Evolutionary conservation across 306 rosid species (phyloP), one percentile per base, ranked within the genome.

Genomic region (peach (Prunus persica)): DNA sequence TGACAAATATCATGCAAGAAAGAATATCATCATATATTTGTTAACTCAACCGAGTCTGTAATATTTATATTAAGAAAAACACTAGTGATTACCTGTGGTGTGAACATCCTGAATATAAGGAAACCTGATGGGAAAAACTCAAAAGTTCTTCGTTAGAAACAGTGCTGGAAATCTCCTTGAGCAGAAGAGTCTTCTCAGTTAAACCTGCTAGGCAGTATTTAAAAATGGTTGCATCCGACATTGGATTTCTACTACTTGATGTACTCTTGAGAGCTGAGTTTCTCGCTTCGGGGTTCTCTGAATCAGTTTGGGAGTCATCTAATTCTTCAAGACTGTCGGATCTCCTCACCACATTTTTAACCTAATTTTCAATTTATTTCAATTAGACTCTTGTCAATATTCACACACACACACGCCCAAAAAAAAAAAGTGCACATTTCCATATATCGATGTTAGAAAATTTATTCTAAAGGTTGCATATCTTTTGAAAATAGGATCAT

Each of bases 101-200:
- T 68, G 90, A 86, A 79, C 98, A 95, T 80, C 98, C 98, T 16
- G 96, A 87, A 82, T 90, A 90, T 69, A 77, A 78, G 60, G 98
- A 90, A 75, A 95, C 93, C 20, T 84, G 91, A 76, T 78, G 74
- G 14, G 98, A 91, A 66, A 95, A 86, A 75, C 84, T 87, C 15
- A 72, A 80, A 81, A 95, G 87, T 71, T 90, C 97, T 75, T 76
- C 87, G 67, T 82, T 84, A 32, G 96, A 84, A 62, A 86, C 84
- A 50, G 82, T 80, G 77, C 75, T 49, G 63, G 90, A 91, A 81
- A 95, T 90, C 82, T 95, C 97, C 89, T 88, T 95, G 78, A 95
- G 98, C 87, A 95, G 81, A 56, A 86, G 91, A 65, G 91, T 86
- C 83, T 85, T 95, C 86, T 95, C 98, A 75, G 82, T 22, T 79